These are phyloP conservation scores for Fonsecaea multimorphosa DNA, from an alignment of 2,329 filamentous ascomycete species.

Conservation along the genomic window DNA sequence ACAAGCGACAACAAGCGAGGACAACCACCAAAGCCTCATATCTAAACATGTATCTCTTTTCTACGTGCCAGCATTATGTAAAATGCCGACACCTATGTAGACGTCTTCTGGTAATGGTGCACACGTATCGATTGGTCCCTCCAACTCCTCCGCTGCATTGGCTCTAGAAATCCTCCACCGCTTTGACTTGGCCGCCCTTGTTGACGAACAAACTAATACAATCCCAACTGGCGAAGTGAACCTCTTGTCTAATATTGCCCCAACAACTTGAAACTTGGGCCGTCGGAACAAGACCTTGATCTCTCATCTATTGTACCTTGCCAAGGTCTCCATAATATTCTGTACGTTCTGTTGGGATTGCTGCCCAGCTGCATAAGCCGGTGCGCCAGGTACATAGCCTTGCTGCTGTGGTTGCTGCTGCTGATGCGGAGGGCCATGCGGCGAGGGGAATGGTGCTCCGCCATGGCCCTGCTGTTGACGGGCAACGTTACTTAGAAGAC, in stretches of 20 bases:
- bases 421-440: conserved; percentile 22
- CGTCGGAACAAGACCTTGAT: neutral
- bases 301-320: conserved; percentile 53
- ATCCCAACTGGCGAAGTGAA: neutral
- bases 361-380: conserved; percentile 37
- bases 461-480: conserved; percentile 42
- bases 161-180: neutral
- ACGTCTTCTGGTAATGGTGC: neutral
- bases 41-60: neutral
- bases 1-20: neutral
- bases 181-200: neutral
- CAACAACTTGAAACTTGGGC: neutral
- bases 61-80: neutral
- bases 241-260: neutral
- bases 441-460: conserved; percentile 11
- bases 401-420: conserved; percentile 33
- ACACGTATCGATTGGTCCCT: neutral
- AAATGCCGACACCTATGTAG: neutral
- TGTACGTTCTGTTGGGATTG: conserved; percentile 52
- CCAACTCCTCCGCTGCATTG: neutral
- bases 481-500: conserved; percentile 48
- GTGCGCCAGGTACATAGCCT: conserved; percentile 28
- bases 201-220: neutral
- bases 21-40: neutral
- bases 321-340: conserved; percentile 56